Evolutionary conservation across 192 early-diverging fungal genomes (phyloP), one percentile per base, ranked within the genome.

Genomic region (Hyaloraphidium curvatum): DNA sequence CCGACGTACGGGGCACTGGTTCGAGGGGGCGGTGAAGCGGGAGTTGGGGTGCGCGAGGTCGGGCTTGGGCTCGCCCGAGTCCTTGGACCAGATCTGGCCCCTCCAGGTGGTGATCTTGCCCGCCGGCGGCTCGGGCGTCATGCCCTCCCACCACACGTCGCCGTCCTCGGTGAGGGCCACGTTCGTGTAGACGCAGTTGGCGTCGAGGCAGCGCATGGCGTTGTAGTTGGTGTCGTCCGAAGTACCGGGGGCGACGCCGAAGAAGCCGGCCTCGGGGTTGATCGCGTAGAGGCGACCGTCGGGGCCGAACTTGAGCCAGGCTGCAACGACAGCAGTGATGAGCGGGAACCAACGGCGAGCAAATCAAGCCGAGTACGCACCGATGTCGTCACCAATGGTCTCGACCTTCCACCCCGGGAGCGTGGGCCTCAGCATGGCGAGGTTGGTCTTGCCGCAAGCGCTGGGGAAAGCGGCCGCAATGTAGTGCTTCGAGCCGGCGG

Each of bases 391-490:
- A 55, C 54, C 54, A 40, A 55, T 31, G 35, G 28, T 28, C 28
- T 40, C 51, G 16, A 55, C 54, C 51, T 55, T 55, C 54, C 54
- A 55, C 11, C 54, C 54, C 22, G 54, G 54, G 28, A 55, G 39
- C 23, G 54, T 52, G 30, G 40, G 51, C 28, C 51, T 30, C 30
- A 55, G 28, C 54, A 55, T 55, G 51, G 54, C 54, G 30, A 55
- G 54, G 51, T 55, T 55, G 30, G 54, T 55, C 39, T 55, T 55
- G 51, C 54, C 54, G 35, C 54, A 55, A 39, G 54, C 54, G 35
- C 28, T 33, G 39, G 54, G 54, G 54, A 55, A 55, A 39, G 54
- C 54, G 28, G 54, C 54, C 28, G 41, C 26, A 39, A 55, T 55
- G 35, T 55, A 55, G 54, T 55, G 39, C 31, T 39, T 55, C 54